These are phyloP conservation scores for Pseudogymnoascus sp. DNA, from an alignment of 2,329 filamentous ascomycete species.

Conservation along the genomic window DNA sequence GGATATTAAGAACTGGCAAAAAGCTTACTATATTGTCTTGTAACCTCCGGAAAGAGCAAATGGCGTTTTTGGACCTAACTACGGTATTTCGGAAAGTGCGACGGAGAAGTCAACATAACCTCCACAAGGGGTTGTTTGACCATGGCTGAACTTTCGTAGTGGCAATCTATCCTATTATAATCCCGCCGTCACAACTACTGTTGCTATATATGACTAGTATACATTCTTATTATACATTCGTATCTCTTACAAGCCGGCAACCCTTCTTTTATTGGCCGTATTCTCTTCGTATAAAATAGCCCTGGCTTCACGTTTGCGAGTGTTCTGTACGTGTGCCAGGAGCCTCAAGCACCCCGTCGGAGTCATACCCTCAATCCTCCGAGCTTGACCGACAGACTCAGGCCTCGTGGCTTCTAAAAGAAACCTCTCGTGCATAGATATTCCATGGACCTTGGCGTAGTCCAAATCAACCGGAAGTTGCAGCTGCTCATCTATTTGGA, in stretches of 20 bases:
- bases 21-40: neutral
- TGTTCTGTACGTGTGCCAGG: conserved; percentile 45
- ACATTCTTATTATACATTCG: neutral
- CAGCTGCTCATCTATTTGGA: conserved; percentile 70
- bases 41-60: neutral
- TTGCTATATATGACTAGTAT: neutral
- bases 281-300: neutral
- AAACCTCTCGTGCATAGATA: conserved; percentile 72
- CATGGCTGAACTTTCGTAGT: neutral
- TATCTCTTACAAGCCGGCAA: conserved; percentile 1
- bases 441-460: conserved; percentile 63
- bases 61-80: neutral
- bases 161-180: neutral
- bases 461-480: conserved; percentile 66
- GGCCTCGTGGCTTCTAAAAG: conserved; percentile 64
- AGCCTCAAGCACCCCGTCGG: conserved; percentile 53
- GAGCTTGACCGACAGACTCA: conserved; percentile 80
- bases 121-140: neutral
- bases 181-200: neutral
- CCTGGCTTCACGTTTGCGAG: neutral
- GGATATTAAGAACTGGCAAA: neutral
- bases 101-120: neutral
- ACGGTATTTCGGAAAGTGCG: neutral
- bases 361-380: conserved; percentile 73
- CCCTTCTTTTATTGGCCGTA: neutral